phyloP scores from a whole-genome alignment of 108 stramenopile genomes.

The Poteriospumella lacustris region DNA sequence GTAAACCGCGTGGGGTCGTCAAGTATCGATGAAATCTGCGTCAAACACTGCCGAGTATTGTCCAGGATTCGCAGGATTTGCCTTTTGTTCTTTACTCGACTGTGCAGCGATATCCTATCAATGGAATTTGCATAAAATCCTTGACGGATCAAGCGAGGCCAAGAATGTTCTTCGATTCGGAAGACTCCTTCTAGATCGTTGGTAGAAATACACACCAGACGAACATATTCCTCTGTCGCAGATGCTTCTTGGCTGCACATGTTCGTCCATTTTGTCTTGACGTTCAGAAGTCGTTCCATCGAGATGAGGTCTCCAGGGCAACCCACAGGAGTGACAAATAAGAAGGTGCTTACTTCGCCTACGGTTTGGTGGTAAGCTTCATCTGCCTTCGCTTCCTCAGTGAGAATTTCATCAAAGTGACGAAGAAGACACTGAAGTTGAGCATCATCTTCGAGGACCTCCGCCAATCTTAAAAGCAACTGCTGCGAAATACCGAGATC shows the following conservation, averaged over 20 bases:
- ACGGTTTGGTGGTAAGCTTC: no score
- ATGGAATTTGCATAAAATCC: slow-evolving; percentile 15
- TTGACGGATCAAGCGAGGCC: neutral
- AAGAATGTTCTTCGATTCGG: neutral
- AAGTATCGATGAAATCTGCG: neutral
- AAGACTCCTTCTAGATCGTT: slow-evolving; percentile 1
- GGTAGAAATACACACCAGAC: neutral
- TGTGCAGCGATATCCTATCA: neutral
- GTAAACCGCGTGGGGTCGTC: neutral
- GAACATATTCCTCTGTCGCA: neutral
- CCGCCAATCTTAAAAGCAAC: no score
- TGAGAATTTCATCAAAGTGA: no score
- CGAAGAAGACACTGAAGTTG: no score
- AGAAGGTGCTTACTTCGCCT: no score
- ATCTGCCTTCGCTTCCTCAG: no score
- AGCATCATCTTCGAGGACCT: no score
- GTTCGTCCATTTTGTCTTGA: neutral
- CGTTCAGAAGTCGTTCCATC: no score
- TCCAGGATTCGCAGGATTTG: neutral
- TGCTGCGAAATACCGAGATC: no score
- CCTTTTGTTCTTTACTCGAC: neutral
- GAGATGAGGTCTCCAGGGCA: no score
- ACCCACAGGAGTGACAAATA: no score
- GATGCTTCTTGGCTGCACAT: neutral
- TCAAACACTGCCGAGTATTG: slow-evolving; percentile 1